Evolutionary conservation across 73 alveolate genomes (phyloP).

Genomic region (Breviolum minutum): DNA sequence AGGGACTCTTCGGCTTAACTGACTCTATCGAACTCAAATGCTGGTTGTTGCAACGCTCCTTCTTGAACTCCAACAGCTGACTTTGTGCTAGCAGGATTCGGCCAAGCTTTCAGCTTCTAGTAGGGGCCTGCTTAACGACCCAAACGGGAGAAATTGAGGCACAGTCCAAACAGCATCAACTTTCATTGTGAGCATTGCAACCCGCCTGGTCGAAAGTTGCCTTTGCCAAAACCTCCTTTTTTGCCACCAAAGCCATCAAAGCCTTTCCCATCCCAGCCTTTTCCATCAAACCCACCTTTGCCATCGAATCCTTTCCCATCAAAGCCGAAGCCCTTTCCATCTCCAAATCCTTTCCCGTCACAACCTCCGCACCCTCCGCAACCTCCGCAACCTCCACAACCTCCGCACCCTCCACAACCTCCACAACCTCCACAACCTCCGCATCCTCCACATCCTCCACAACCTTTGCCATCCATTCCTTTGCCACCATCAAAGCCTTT

Average conservation of each 20-base stretch:
- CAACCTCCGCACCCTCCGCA: background rate
- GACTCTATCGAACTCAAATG: too few species aligned
- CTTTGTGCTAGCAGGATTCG: too few species aligned
- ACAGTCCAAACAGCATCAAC: too few species aligned
- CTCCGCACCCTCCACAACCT: background rate
- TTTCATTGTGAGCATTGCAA: background rate
- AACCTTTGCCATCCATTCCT: background rate
- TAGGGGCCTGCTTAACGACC: background rate
- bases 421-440: background rate
- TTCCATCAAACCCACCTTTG: conserved; percentile 22
- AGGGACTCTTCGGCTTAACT: too few species aligned
- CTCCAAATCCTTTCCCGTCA: conserved; percentile 33
- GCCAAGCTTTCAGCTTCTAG: conserved; percentile 8
- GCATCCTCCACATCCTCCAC: background rate
- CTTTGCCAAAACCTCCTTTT: conserved; percentile 15
- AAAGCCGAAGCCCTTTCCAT: conserved; percentile 47
- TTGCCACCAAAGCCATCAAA: conserved; percentile 33
- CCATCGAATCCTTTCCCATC: conserved; percentile 50
- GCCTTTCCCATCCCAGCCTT: conserved; percentile 67
- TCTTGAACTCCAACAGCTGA: too few species aligned
- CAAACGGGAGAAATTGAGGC: too few species aligned
- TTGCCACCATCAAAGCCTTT: conserved; percentile 10
- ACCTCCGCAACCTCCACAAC: background rate
- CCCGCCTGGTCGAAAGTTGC: conserved; percentile 38
- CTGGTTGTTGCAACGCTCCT: too few species aligned